These are phyloP conservation scores for Bathelium albidoporum DNA, from an alignment of 495 filamentous ascomycete species.

Conservation along the genomic window DNA sequence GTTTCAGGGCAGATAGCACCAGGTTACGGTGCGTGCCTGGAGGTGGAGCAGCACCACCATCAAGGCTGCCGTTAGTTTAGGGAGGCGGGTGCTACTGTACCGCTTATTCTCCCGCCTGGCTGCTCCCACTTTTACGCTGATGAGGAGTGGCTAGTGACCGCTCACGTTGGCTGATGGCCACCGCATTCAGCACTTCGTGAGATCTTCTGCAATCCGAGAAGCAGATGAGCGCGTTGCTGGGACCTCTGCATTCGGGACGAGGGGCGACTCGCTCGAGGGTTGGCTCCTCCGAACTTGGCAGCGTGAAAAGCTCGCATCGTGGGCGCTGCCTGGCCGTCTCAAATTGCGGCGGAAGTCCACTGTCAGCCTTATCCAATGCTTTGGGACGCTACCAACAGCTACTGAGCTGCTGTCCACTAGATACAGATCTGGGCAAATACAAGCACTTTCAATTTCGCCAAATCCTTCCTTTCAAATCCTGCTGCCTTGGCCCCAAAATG, in stretches of 20 bases:
- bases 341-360: background rate
- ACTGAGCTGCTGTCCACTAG: background rate
- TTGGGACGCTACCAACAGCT: background rate
- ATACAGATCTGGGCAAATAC: background rate
- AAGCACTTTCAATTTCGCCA: background rate
- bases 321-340: background rate
- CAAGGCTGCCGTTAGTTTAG: background rate
- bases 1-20: conserved; percentile 2
- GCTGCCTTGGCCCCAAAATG: background rate
- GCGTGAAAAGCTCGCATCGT: background rate
- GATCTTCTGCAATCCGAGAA: background rate
- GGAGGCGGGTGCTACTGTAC: background rate
- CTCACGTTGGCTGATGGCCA: background rate
- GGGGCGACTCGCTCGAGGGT: background rate
- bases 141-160: background rate
- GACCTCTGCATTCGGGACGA: background rate
- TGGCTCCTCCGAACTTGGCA: background rate
- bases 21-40: background rate
- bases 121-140: background rate
- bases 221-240: background rate
- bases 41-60: background rate
- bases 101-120: background rate
- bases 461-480: background rate
- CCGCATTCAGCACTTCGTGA: background rate
- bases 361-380: conserved; percentile 1